A percentile compares a stretch with the other conserved stretches of the same genome.
phyloP scores from a whole-genome alignment of 1,284 basidiomycete genomes.

The Ustilago crameri region DNA sequence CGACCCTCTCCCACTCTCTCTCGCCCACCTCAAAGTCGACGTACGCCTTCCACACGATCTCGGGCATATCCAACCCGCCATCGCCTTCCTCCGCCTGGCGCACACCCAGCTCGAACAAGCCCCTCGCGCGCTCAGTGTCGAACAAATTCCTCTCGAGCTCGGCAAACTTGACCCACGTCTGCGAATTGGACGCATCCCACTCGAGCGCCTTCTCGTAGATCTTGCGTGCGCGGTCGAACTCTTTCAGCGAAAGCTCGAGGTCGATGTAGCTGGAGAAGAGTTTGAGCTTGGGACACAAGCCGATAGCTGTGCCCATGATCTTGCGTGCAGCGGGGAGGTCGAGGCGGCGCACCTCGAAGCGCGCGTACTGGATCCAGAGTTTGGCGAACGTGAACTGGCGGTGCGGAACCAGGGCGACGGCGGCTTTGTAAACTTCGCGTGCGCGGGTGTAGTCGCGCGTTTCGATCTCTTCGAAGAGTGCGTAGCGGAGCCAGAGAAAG shows the following conservation, averaged over 20 bases:
- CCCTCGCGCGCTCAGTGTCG: slow-evolving; percentile 90
- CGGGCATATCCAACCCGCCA: slow-evolving; percentile 91
- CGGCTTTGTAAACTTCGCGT: slow-evolving; percentile 91
- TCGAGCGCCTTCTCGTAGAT: slow-evolving; percentile 90
- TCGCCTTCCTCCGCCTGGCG: slow-evolving; percentile 72
- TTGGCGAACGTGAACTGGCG: slow-evolving; percentile 98
- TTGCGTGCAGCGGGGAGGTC: slow-evolving; percentile 87
- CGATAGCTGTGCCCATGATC: slow-evolving; percentile 88
- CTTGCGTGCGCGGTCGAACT: slow-evolving; percentile 91
- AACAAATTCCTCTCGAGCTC: slow-evolving; percentile 92
- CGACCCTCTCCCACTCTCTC: slow-evolving; percentile 85
- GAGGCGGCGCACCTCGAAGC: slow-evolving; percentile 88
- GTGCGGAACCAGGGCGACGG: slow-evolving; percentile 88
- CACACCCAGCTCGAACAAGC: slow-evolving; percentile 95
- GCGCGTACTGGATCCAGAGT: slow-evolving; percentile 78
- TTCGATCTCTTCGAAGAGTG: slow-evolving; percentile 95
- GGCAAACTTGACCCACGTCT: slow-evolving; percentile 91
- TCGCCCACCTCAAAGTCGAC: slow-evolving; percentile 97
- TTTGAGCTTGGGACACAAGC: slow-evolving; percentile 91
- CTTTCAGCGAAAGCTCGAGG: slow-evolving; percentile 69
- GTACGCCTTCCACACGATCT: slow-evolving; percentile 84
- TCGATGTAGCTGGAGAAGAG: slow-evolving; percentile 65
- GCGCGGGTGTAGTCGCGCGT: slow-evolving; percentile 86
- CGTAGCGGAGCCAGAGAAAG: slow-evolving; percentile 95
- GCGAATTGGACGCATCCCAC: slow-evolving; percentile 64